phyloP scores from a whole-genome alignment of 1,284 basidiomycete species.

The Omphalotus olearius region DNA sequence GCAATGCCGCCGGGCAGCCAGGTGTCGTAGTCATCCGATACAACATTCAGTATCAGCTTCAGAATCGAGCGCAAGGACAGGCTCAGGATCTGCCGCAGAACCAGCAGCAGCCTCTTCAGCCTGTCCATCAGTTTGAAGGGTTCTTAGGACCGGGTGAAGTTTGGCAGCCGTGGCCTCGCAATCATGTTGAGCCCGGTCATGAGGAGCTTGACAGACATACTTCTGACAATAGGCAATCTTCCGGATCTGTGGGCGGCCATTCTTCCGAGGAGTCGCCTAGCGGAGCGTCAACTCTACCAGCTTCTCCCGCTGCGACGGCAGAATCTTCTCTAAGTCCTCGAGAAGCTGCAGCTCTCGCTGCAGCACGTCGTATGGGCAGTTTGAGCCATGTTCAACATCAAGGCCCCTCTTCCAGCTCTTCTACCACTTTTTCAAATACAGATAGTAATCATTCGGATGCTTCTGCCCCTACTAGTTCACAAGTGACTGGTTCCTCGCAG shows the following conservation, averaged over 20 bases:
- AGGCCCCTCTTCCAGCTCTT: background rate
- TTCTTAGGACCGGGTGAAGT: conserved; percentile 59
- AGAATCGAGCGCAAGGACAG: conserved; percentile 21
- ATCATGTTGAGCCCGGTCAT: conserved; percentile 21
- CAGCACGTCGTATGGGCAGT: conserved; percentile 26
- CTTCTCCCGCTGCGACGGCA: conserved; percentile 2
- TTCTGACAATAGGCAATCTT: background rate
- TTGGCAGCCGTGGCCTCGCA: conserved; percentile 55
- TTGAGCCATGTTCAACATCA: background rate
- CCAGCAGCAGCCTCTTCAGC: conserved; percentile 27
- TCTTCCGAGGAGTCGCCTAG: too few relatives aligned
- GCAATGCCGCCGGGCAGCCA: conserved; percentile 26
- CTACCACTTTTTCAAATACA: background rate
- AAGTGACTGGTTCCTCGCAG: conserved; percentile 2
- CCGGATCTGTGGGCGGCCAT: background rate
- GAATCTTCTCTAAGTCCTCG: conserved; percentile 24
- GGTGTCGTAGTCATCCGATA: conserved; percentile 50
- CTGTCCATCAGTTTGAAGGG: conserved; percentile 45
- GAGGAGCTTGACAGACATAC: background rate
- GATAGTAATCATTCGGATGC: background rate
- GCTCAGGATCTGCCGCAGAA: conserved; percentile 26
- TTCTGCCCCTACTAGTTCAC: background rate
- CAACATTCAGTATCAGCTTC: conserved; percentile 49
- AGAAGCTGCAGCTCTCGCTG: conserved; percentile 42
- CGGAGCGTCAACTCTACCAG: too few relatives aligned